Evolutionary conservation across 805 yeast genomes (phyloP).

Genomic region (Starmerella stellata): DNA sequence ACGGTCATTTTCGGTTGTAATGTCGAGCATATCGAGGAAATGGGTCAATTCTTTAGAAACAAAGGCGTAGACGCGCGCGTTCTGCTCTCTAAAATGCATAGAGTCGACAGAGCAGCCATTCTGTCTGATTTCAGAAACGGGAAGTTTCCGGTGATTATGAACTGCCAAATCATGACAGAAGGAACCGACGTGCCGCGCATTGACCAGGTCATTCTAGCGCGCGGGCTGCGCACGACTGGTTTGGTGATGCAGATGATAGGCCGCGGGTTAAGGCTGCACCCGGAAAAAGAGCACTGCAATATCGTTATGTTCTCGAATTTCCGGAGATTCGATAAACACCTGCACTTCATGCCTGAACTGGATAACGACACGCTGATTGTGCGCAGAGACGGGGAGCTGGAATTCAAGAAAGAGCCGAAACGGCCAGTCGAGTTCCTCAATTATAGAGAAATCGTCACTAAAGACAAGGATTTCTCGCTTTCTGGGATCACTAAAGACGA

Average conservation of each 20-base stretch:
- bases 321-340: neutral
- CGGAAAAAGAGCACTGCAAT: conserved; percentile 48
- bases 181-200: conserved; percentile 88
- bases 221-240: conserved; percentile 65
- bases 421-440: neutral
- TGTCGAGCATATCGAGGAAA: conserved; percentile 40
- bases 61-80: conserved; percentile 52
- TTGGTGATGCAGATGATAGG: conserved; percentile 78
- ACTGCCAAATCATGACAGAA: conserved; percentile 81
- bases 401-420: neutral
- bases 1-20: conserved; percentile 67
- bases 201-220: conserved; percentile 56
- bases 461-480: conserved; percentile 3
- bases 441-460: conserved; percentile 2
- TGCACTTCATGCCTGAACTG: conserved; percentile 9
- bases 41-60: conserved; percentile 35
- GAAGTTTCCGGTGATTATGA: conserved; percentile 51
- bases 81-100: conserved; percentile 49
- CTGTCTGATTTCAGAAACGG: conserved; percentile 46
- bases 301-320: conserved; percentile 28
- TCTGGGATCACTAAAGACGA: neutral
- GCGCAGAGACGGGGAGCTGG: neutral
- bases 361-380: neutral
- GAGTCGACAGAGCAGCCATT: conserved; percentile 32
- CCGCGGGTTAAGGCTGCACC: conserved; percentile 55